These are phyloP conservation scores for Truncatella angustata DNA, from an alignment of 2,329 filamentous ascomycete genomes.

Conservation along the genomic window DNA sequence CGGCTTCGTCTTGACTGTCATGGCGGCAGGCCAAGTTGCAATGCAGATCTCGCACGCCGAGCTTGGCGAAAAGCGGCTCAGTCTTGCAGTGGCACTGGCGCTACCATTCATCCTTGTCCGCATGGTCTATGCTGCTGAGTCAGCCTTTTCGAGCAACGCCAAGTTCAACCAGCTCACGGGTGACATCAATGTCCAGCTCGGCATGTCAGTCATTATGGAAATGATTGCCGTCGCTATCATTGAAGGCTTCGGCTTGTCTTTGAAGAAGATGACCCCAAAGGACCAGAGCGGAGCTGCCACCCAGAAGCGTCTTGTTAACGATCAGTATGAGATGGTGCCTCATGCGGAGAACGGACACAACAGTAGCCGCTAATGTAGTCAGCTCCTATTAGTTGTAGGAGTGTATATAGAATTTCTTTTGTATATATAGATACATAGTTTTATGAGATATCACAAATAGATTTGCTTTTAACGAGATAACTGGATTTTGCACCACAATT, in stretches of 20 bases:
- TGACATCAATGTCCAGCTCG: constrained; percentile 36
- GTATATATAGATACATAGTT: no score
- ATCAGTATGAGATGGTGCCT: constrained; percentile 1
- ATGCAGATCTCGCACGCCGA: constrained; percentile 31
- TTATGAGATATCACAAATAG: no score
- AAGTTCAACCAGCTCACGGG: constrained; percentile 42
- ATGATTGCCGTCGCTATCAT: constrained; percentile 43
- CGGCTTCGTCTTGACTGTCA: constrained; percentile 34
- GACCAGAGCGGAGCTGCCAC: neutral
- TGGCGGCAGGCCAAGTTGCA: constrained; percentile 29
- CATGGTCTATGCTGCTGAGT: constrained; percentile 44
- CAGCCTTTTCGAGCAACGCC: constrained; percentile 37
- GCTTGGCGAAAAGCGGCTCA: constrained; percentile 43
- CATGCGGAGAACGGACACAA: neutral
- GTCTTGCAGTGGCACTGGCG: constrained; percentile 39
- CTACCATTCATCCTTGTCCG: constrained; percentile 50
- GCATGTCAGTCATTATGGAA: constrained; percentile 50
- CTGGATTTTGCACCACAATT: no score
- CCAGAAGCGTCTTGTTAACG: neutral
- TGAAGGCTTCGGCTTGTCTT: constrained; percentile 36
- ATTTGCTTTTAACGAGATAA: no score
- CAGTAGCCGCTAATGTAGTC: neutral
- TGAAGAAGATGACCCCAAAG: constrained; percentile 27
- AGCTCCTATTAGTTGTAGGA: neutral
- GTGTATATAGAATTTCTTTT: neutral